Percentiles rank a stretch among this genome's conserved stretches.
Evolutionary conservation across 2,329 filamentous ascomycete species (phyloP).

Genomic region (Aspergillaceae sp.): DNA sequence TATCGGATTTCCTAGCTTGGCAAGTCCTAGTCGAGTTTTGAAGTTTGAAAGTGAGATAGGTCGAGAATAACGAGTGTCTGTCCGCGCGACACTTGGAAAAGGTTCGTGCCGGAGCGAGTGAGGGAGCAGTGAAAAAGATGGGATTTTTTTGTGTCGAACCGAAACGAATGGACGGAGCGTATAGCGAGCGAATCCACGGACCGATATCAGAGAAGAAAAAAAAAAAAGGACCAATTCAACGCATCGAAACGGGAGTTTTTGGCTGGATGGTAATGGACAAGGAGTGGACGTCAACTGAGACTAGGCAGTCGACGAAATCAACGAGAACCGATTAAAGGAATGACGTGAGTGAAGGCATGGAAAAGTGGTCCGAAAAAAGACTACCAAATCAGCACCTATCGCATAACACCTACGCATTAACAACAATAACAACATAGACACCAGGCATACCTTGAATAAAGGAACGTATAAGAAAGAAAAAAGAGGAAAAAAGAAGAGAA

Average conservation of each 20-base stretch:
- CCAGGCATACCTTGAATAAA: not conserved
- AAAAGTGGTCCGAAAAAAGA: not conserved
- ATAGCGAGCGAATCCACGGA: slow-evolving; percentile 2
- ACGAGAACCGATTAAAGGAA: slow-evolving; percentile 1
- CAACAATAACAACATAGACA: not conserved
- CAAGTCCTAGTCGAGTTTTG: not conserved
- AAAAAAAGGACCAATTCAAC: not conserved
- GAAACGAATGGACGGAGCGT: slow-evolving; percentile 1
- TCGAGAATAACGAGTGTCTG: slow-evolving; percentile 5
- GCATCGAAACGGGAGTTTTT: not conserved
- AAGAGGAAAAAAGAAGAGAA: slow-evolving; percentile 1
- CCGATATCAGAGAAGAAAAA: not conserved
- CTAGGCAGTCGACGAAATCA: slow-evolving; percentile 9
- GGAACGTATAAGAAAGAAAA: not conserved
- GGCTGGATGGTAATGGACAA: slow-evolving; percentile 3
- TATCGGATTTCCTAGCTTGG: not conserved
- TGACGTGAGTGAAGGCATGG: slow-evolving; percentile 5
- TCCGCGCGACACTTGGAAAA: slow-evolving; percentile 7
- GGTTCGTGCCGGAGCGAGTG: not conserved
- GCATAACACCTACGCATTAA: too few species aligned
- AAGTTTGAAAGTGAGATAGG: not conserved
- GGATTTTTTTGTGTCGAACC: not conserved
- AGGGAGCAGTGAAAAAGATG: not conserved
- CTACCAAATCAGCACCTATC: not conserved
- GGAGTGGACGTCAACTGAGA: slow-evolving; percentile 17